Evolutionary conservation across 139 green algal genomes (phyloP), one percentile per base, ranked within the genome.

Genomic region (Chlorokybus atmophyticus): DNA sequence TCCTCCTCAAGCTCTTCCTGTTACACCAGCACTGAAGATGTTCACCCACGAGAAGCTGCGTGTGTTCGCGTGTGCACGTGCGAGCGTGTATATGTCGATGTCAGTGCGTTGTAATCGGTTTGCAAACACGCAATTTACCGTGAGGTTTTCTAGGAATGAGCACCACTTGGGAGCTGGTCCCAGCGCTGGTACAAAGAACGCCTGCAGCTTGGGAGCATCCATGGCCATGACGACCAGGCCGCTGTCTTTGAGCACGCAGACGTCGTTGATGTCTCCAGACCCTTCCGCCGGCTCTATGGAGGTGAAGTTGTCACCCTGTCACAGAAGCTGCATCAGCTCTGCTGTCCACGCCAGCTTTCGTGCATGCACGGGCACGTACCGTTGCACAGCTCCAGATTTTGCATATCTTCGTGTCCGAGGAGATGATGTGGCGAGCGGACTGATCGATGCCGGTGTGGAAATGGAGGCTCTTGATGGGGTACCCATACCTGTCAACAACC

Each of bases 1-100:
- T 64, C 75, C 56, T 95, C 90, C 73, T 95, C 90, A 59, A 98
- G 64, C 72, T 98, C 91, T 62, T 98, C 91, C 63, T 71, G 63
- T 44, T n/a, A n/a, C n/a, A n/a, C n/a, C n/a, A n/a, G n/a, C n/a
- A n/a, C n/a, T n/a, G n/a, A n/a, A n/a, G n/a, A n/a, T n/a, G n/a
- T n/a, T n/a, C n/a, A n/a, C n/a, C n/a, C n/a, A n/a, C n/a, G n/a
- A n/a, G n/a, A n/a, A n/a, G n/a, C n/a, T n/a, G n/a, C n/a, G n/a
- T n/a, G n/a, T n/a, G n/a, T n/a, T n/a, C n/a, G n/a, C n/a, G n/a
- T n/a, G n/a, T n/a, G n/a, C n/a, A n/a, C n/a, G n/a, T n/a, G n/a
- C n/a, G n/a, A n/a, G n/a, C n/a, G n/a, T n/a, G n/a, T n/a, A n/a
- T n/a, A n/a, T n/a, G n/a, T n/a, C n/a, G n/a, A n/a, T n/a, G n/a